phyloP scores from a whole-genome alignment of 2,329 filamentous ascomycete species.

The Alternaria conjuncta region DNA sequence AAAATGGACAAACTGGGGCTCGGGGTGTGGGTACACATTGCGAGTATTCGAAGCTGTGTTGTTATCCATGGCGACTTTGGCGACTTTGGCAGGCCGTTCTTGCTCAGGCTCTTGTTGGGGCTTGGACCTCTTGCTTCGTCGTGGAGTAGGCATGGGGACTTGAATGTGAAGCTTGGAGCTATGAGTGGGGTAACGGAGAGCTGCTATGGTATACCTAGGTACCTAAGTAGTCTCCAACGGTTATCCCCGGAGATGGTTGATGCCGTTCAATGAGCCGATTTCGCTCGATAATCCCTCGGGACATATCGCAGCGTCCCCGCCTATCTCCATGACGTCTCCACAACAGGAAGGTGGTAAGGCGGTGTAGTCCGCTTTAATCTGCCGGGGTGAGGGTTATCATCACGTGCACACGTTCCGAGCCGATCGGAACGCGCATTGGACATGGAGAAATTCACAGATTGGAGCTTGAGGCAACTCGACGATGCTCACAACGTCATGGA shows the following conservation, averaged over 20 bases:
- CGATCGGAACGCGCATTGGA: constrained; percentile 32
- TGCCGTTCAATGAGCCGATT: constrained; percentile 35
- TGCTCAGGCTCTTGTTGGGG: constrained; percentile 8
- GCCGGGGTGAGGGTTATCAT: constrained; percentile 9
- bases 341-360: constrained; percentile 20
- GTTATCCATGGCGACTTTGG: background rate
- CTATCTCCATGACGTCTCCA: constrained; percentile 13
- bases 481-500: constrained; percentile 51
- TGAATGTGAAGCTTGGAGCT: background rate
- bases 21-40: constrained; percentile 58
- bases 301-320: constrained; percentile 8
- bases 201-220: constrained; percentile 1
- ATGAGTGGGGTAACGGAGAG: constrained; percentile 11
- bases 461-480: constrained; percentile 3
- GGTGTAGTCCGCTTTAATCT: constrained; percentile 2
- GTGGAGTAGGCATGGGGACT: constrained; percentile 16
- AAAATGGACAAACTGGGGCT: constrained; percentile 67
- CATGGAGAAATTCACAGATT: constrained; percentile 11
- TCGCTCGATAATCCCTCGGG: constrained; percentile 28
- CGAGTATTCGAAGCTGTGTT: constrained; percentile 16
- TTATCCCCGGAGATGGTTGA: constrained; percentile 36
- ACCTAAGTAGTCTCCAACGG: constrained; percentile 25
- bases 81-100: background rate
- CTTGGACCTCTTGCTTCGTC: constrained; percentile 22
- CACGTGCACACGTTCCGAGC: constrained; percentile 36